A percentile compares a stretch with the other conserved stretches of the same genome.
Evolutionary conservation across 495 filamentous ascomycete species (phyloP).

Genomic region (Trichocladium uniseriatum): DNA sequence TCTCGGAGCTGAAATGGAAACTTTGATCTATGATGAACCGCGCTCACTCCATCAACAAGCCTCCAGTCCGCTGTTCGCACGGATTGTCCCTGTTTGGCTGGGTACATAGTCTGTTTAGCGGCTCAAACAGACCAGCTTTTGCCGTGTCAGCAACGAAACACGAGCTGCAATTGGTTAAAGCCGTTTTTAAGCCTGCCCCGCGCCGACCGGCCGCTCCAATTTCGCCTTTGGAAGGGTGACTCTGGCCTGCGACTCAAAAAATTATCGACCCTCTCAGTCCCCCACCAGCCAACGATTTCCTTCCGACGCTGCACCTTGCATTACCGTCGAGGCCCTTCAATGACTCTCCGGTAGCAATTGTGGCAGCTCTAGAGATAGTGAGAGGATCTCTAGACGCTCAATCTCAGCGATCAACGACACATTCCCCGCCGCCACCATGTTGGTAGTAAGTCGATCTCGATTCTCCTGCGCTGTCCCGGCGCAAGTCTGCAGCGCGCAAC

Average conservation of each 20-base stretch:
- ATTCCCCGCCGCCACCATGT: constrained; percentile 21
- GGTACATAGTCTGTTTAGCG: constrained; percentile 2
- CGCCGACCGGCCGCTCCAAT: constrained; percentile 8
- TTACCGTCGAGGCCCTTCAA: constrained; percentile 26
- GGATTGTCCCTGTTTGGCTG: no score
- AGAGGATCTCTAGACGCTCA: constrained; percentile 57
- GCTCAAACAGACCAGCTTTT: not conserved
- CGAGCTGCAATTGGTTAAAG: constrained; percentile 12
- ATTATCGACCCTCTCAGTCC: constrained; percentile 16
- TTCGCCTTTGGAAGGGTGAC: constrained; percentile 7
- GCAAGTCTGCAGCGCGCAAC: not conserved
- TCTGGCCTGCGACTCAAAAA: constrained; percentile 20
- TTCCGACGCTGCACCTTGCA: constrained; percentile 12
- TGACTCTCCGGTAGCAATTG: constrained; percentile 56
- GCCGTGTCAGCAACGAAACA: constrained; percentile 13
- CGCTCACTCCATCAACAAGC: no score
- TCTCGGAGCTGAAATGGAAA: no score
- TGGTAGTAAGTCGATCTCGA: constrained; percentile 31
- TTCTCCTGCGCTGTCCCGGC: not conserved
- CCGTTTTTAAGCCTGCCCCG: constrained; percentile 13
- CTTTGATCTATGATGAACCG: no score
- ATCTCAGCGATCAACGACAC: constrained; percentile 5
- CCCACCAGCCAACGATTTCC: constrained; percentile 22
- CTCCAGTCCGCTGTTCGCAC: no score
- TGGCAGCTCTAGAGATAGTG: constrained; percentile 63